Evolutionary conservation across 306 rosid species (phyloP), one percentile per base, ranked within the genome.

Genomic region (Acacia crassicarpa): DNA sequence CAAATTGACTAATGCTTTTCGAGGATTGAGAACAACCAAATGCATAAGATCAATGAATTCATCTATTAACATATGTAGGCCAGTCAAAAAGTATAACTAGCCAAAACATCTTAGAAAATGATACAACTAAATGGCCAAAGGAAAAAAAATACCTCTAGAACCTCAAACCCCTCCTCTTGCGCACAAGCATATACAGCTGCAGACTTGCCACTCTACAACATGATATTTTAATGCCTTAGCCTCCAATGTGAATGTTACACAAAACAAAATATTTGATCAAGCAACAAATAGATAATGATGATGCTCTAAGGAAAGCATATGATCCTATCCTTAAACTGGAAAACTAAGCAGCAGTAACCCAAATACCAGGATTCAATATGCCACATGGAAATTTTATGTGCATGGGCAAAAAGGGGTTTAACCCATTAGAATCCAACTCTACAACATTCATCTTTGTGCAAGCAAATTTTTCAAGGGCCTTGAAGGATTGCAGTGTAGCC

Each of bases 151-250:
- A 95, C 99, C 99, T 95, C 99, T 79, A 85, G 75, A 89, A 95
- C 87, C 44, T 86, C 86, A 86, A 88, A 92, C 12, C 99, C 98
- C 87, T 86, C 97, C 84, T 93, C 99, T 78, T 75, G 85, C 14
- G 98, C 98, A 86, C 99, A 93, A 48, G 97, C 99, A 93, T 95
- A 90, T 67, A 95, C 84, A 77, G 98, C 98, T 25, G 99, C 98
- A 80, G 99, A 91, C 76, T 95, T 95, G 85, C 98, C 99, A 86
- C 99, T 86, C 99, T 95, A 89, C 91, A 90, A 81, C 45, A 84
- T 74, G n/a, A 75, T 23, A 81, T 66, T 56, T 44, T 83, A n/a
- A 77, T 61, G 75, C 67, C 76, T 88, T 59, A 85, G 78, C 58
- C 53, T 79, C 65, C 80, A 53, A 41, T 35, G 51, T 61, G 22